A percentile compares a stretch with the other conserved stretches of the same genome.
phyloP scores from a whole-genome alignment of 805 yeast species.

The Candida ponderosae region DNA sequence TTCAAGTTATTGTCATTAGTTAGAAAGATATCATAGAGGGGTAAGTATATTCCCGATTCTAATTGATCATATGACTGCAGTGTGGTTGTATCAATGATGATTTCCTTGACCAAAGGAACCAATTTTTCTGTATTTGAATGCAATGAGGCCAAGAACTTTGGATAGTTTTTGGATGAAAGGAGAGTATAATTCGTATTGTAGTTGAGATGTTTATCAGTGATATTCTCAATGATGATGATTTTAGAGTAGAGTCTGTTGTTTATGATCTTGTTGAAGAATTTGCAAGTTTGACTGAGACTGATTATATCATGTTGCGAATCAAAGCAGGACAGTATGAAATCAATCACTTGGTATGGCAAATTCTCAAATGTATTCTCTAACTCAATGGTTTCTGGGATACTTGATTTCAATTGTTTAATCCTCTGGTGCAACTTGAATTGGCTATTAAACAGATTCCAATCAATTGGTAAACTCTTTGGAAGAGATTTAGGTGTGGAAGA shows the following conservation, averaged over 20 bases:
- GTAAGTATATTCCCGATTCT: conserved; percentile 12
- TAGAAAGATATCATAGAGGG: conserved; percentile 18
- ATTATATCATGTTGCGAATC: conserved; percentile 20
- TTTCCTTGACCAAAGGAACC: conserved; percentile 15
- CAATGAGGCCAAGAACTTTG: conserved; percentile 19
- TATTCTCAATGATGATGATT: conserved; percentile 18
- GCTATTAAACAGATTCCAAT: conserved; percentile 21
- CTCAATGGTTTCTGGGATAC: neutral
- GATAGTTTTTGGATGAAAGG: conserved; percentile 15
- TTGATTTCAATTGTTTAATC: conserved; percentile 4
- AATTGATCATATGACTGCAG: conserved; percentile 16
- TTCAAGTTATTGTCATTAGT: conserved; percentile 18
- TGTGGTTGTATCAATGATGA: conserved; percentile 19
- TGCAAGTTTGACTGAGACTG: conserved; percentile 16
- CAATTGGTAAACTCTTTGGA: conserved; percentile 20
- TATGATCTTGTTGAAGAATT: conserved; percentile 19
- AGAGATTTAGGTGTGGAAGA: conserved; percentile 15
- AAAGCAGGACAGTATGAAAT: conserved; percentile 19
- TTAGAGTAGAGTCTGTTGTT: conserved; percentile 17
- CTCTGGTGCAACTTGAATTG: conserved; percentile 17
- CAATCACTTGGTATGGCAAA: conserved; percentile 20
- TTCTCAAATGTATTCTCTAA: conserved; percentile 18
- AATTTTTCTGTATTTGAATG: conserved; percentile 17
- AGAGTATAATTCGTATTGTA: conserved; percentile 17
- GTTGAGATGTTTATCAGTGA: conserved; percentile 12